Evolutionary conservation across 164 flowering plant species (phyloP).

Genomic region (Tetracentron sinense): DNA sequence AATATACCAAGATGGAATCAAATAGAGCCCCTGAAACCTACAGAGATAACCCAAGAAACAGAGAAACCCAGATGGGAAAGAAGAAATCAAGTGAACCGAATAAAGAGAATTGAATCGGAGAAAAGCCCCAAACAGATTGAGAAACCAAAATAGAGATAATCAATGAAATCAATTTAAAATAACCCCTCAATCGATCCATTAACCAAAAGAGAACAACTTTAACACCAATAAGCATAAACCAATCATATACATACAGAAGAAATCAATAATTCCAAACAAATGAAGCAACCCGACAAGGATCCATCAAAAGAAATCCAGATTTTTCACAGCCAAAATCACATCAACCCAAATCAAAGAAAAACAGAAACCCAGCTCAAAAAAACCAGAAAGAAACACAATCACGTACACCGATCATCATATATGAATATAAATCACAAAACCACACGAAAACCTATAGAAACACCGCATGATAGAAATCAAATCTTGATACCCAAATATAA

Average conservation of each 20-base stretch:
- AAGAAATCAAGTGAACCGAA: background rate
- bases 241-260: no score
- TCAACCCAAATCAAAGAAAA: background rate
- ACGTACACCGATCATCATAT: no score
- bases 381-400: background rate
- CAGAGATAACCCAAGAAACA: background rate
- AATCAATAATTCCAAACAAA: background rate
- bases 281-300: background rate
- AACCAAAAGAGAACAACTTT: no score
- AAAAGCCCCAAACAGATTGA: conserved; percentile 4
- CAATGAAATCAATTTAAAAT: no score
- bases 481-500: conserved; percentile 1
- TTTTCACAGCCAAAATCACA: background rate
- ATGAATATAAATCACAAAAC: no score
- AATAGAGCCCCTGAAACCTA: background rate
- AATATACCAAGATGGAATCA: background rate
- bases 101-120: background rate
- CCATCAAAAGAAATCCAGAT: no score
- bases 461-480: background rate
- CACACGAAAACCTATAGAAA: no score
- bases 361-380: background rate
- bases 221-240: background rate
- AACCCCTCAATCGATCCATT: background rate
- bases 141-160: background rate
- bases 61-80: background rate